phyloP scores from a whole-genome alignment of 345 rosid species.

The Euphorbia pulcherrima region DNA sequence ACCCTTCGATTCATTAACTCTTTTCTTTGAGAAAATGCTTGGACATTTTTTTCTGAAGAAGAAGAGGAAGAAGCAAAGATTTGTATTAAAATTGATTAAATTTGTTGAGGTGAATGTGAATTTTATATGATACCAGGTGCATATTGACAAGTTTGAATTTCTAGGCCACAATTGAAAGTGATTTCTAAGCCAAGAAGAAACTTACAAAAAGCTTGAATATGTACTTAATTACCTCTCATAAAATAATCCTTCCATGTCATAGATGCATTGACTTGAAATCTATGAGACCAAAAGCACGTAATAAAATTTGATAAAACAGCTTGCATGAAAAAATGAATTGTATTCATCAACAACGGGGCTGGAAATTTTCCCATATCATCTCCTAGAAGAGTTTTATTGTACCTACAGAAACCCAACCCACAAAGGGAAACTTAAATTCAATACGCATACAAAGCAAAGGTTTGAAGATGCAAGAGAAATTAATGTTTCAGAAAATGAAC shows the following conservation, averaged over 20 bases:
- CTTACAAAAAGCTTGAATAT: background rate
- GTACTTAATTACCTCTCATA: slow-evolving; percentile 52
- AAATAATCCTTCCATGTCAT: slow-evolving; percentile 89
- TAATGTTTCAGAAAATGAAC: slow-evolving; percentile 30
- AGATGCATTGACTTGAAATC: slow-evolving; percentile 51
- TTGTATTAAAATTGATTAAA: background rate
- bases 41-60: background rate
- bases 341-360: slow-evolving; percentile 95
- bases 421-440: background rate
- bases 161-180: background rate
- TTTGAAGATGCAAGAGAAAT: background rate
- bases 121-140: background rate
- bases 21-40: background rate
- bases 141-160: background rate
- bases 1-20: background rate
- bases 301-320: slow-evolving; percentile 74
- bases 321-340: slow-evolving; percentile 88
- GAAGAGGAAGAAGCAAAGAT: background rate
- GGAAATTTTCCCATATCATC: slow-evolving; percentile 95
- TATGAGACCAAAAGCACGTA: slow-evolving; percentile 80
- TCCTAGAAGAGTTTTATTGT: slow-evolving; percentile 92
- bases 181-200: background rate
- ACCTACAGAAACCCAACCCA: slow-evolving; percentile 40
- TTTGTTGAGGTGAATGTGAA: background rate
- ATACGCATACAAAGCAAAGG: background rate